These are phyloP conservation scores for Penicillium italicum DNA, from an alignment of 2,329 filamentous ascomycete genomes.

Conservation along the genomic window DNA sequence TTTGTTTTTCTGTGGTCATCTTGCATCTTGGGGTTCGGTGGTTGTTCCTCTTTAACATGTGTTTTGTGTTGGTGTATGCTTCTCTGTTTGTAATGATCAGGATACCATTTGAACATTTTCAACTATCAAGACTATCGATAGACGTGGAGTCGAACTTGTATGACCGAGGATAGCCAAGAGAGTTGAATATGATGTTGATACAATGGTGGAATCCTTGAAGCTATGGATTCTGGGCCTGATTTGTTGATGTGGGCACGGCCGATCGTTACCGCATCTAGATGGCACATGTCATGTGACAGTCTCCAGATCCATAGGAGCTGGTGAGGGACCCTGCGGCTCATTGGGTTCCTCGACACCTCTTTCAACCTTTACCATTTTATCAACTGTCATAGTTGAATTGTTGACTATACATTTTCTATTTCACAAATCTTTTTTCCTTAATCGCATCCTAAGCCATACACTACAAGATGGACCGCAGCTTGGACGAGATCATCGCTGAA, in stretches of 20 bases:
- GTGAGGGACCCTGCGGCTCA: constrained; percentile 9
- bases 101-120: constrained; percentile 18
- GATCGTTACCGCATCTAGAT: not conserved
- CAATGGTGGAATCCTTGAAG: not conserved
- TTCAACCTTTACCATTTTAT: not conserved
- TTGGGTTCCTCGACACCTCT: not conserved
- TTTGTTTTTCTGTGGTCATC: constrained; percentile 18
- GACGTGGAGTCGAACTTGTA: not conserved
- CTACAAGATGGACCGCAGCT: constrained; percentile 57
- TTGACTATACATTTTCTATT: not conserved
- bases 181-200: not conserved
- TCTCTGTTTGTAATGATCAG: constrained; percentile 21
- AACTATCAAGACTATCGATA: not conserved
- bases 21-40: constrained; percentile 30
- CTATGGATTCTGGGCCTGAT: not conserved
- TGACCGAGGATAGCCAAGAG: not conserved
- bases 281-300: not conserved
- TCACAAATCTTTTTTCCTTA: not conserved
- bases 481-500: constrained; percentile 63
- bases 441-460: constrained; percentile 3
- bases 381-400: not conserved
- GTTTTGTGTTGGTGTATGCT: constrained; percentile 16
- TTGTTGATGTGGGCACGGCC: not conserved
- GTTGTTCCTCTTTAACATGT: constrained; percentile 10
- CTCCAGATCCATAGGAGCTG: constrained; percentile 5